Evolutionary conservation across 2,329 filamentous ascomycete species (phyloP).

Genomic region (Fusarium gaditjirri): DNA sequence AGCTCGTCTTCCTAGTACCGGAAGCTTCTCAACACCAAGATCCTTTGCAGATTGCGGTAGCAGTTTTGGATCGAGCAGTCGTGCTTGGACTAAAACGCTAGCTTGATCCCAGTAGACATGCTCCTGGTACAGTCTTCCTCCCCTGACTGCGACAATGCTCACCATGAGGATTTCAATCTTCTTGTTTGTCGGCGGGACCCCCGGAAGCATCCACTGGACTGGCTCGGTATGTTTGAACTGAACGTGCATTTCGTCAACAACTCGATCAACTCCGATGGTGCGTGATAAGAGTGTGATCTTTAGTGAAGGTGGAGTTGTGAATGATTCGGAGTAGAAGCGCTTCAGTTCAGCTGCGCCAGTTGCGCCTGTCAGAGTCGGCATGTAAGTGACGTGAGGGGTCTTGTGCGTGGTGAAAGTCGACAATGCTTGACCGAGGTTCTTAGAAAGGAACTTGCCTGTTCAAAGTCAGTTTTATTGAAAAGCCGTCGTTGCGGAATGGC

Average conservation of each 20-base stretch:
- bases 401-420: slow-evolving; percentile 68
- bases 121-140: slow-evolving; percentile 69
- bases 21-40: slow-evolving; percentile 51
- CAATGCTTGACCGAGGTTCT: slow-evolving; percentile 69
- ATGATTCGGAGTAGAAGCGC: slow-evolving; percentile 73
- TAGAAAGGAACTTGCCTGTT: slow-evolving; percentile 64
- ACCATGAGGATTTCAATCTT: slow-evolving; percentile 67
- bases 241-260: slow-evolving; percentile 72
- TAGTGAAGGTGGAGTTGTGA: slow-evolving; percentile 70
- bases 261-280: slow-evolving; percentile 71
- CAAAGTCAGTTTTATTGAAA: not conserved
- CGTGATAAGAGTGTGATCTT: slow-evolving; percentile 70
- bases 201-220: slow-evolving; percentile 71
- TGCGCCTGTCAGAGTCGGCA: slow-evolving; percentile 73
- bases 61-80: slow-evolving; percentile 59
- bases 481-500: rapidly evolving
- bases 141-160: slow-evolving; percentile 67
- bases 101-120: slow-evolving; percentile 74
- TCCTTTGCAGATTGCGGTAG: slow-evolving; percentile 50
- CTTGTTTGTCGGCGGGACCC: slow-evolving; percentile 64
- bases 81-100: slow-evolving; percentile 68
- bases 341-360: slow-evolving; percentile 68
- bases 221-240: slow-evolving; percentile 66
- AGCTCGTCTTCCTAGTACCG: slow-evolving; percentile 53
- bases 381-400: slow-evolving; percentile 74